Percentiles rank a stretch among this genome's conserved stretches.
Conservation (phyloP, 768 basidiomycete genomes). For the Scleroderma bovista region DNA sequence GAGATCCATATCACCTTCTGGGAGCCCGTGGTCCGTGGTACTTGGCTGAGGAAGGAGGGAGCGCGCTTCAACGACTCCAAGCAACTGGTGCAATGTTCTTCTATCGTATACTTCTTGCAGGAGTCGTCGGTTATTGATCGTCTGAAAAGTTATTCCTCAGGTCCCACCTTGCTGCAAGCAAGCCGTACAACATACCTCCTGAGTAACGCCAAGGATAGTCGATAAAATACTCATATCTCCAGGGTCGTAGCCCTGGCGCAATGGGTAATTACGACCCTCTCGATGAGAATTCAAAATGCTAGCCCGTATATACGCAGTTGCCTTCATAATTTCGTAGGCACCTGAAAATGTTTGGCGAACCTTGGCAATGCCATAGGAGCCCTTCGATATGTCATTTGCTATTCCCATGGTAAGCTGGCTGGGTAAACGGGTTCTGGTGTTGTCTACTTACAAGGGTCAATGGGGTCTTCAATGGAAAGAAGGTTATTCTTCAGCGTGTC, state of each 20-base stretch:
- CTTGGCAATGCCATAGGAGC: conserved; percentile 77
- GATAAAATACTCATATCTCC: conserved; percentile 76
- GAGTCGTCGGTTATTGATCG: conserved; percentile 65
- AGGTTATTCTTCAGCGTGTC: conserved; percentile 50
- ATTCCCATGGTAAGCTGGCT: conserved; percentile 1
- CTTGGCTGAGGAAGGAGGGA: conserved; percentile 8
- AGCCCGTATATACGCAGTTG: conserved; percentile 61
- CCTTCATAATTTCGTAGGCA: conserved; percentile 71
- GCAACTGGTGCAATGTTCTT: conserved; percentile 50
- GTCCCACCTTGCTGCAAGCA: background rate
- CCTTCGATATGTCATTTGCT: conserved; percentile 93
- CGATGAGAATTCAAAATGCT: conserved; percentile 55
- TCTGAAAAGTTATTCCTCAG: conserved; percentile 36
- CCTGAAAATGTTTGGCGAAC: conserved; percentile 83
- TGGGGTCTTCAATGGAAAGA: conserved; percentile 91
- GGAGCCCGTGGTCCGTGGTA: conserved; percentile 35
- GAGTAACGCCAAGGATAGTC: conserved; percentile 75
- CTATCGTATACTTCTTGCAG: conserved; percentile 66
- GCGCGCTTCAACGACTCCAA: conserved; percentile 38
- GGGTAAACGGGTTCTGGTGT: background rate
- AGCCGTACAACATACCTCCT: conserved; percentile 51
- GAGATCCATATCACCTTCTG: conserved; percentile 32
- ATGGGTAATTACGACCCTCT: conserved; percentile 41
- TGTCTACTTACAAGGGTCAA: conserved; percentile 67
- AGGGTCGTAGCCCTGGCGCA: conserved; percentile 41